Conservation (phyloP, 2,329 filamentous ascomycete species). For the Trichoderma harzianum region DNA sequence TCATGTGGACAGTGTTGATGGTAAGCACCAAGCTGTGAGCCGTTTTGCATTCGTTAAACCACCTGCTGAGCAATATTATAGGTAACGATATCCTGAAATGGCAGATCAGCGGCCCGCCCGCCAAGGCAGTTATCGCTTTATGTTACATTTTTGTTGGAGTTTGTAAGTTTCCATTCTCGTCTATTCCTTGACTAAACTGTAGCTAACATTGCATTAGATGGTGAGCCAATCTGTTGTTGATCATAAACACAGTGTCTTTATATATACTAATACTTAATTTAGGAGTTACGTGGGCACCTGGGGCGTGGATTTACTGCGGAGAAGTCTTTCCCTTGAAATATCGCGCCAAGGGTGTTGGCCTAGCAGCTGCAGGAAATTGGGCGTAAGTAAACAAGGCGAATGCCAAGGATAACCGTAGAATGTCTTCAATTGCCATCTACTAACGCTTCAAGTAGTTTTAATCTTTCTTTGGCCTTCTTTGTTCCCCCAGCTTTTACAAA, state of each 20-base stretch:
- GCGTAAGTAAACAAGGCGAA: conserved; percentile 8
- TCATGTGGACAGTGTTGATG: no score
- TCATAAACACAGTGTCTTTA: background rate
- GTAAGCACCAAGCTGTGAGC: no score
- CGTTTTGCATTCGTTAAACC: no score
- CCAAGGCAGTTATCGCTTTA: no score
- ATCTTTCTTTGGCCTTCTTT: conserved; percentile 37
- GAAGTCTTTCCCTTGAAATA: conserved; percentile 2
- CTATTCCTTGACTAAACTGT: no score
- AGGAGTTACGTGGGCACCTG: background rate
- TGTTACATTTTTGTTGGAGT: no score
- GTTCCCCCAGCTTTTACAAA: conserved; percentile 34
- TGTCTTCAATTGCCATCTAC: background rate
- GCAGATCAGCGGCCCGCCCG: no score
- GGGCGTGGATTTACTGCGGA: background rate
- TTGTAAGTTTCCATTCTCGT: no score
- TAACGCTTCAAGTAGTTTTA: conserved; percentile 26
- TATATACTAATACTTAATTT: background rate
- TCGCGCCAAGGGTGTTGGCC: conserved; percentile 47
- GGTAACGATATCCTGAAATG: no score
- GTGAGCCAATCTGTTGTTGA: no score
- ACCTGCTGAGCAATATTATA: no score
- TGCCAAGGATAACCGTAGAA: background rate
- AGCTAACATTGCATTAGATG: no score
- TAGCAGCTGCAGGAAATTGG: conserved; percentile 44